Base-by-base conservation (phyloP, 139 green algal genomes). In the Pleodorina starrii region DNA sequence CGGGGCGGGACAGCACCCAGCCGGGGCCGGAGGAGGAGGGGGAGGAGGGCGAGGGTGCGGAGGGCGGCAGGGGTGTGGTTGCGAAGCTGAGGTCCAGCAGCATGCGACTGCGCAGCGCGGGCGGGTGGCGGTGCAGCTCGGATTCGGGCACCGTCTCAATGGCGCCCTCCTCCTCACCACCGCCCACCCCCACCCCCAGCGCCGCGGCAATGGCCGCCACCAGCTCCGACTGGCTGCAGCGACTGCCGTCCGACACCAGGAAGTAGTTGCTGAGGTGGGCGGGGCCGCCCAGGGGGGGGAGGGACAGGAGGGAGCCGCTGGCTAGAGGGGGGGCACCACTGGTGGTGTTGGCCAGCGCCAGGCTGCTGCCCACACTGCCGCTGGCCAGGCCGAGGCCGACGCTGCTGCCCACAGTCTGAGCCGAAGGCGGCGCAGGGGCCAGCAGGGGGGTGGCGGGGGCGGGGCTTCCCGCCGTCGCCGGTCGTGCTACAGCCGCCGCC, bases 61-160 rank as follows among this genome's bases (percentile, higher is more conserved):
- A 50, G 21, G 85, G 48, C 17, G 90, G 76, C 71, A 93, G 85
- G 32, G 80, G 84, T 2, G 60, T 91, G 63, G 87, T 80, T 23
- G 63, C 48, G 46, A 94, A 68, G 11, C 48, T 54, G 35, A 90
- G 59, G 63, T 92, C 78, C 27, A 92, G 91, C 79, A 86, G 88
- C 40, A 87, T 57, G 60, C 60, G 81, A 14, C 48, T 73, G 42
- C 60, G 35, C 25, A 57, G 60, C 25, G 81, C 19, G 2, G 25
- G 11, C 7, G 59, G 32, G 32, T 80, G 82, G 7, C 71, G 68
- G 80, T 51, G 74, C 17, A 57, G 23, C 50, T 50, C 21, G 40
- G 57, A n/a, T 29, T 78, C 60, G 29, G 81, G 60, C 29, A 87
- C 21, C 42, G 5, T 29, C 14, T 85, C 51, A 35, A 85, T 38